Percentiles rank a stretch among this genome's conserved stretches.
phyloP scores from a whole-genome alignment of 2,329 filamentous ascomycete species.

The Sclerotinia glacialis region DNA sequence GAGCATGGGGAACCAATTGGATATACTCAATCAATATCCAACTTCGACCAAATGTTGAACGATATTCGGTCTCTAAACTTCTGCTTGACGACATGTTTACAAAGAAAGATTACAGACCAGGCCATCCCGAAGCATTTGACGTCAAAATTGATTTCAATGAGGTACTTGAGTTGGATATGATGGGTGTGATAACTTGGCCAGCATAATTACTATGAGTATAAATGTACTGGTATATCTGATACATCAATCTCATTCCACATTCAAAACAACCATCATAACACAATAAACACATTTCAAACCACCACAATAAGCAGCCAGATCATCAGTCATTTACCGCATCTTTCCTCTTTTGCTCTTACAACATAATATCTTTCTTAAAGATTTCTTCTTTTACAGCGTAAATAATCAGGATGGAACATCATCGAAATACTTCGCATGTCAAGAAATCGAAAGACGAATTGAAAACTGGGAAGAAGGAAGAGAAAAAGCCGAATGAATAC shows the following conservation, averaged over 20 bases:
- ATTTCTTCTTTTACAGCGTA: not conserved
- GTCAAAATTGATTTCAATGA: not conserved
- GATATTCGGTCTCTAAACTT: not conserved
- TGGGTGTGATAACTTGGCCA: not conserved
- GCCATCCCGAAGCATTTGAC: not conserved
- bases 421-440: not conserved
- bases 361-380: not conserved
- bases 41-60: not conserved
- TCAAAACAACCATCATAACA: not conserved
- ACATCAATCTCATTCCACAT: not conserved
- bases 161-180: not conserved
- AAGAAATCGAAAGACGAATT: not conserved
- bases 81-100: not conserved
- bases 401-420: not conserved
- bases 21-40: not conserved
- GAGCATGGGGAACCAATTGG: not conserved
- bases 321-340: not conserved
- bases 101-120: not conserved
- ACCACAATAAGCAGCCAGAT: not conserved
- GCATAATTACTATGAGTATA: not conserved
- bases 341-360: not conserved
- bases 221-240: not conserved
- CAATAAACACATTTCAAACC: not conserved
- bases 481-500: not conserved
- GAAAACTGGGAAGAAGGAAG: too few species aligned